Base-by-base conservation (phyloP, 768 basidiomycete species). In the Pleurotus salmoneostramineus region DNA sequence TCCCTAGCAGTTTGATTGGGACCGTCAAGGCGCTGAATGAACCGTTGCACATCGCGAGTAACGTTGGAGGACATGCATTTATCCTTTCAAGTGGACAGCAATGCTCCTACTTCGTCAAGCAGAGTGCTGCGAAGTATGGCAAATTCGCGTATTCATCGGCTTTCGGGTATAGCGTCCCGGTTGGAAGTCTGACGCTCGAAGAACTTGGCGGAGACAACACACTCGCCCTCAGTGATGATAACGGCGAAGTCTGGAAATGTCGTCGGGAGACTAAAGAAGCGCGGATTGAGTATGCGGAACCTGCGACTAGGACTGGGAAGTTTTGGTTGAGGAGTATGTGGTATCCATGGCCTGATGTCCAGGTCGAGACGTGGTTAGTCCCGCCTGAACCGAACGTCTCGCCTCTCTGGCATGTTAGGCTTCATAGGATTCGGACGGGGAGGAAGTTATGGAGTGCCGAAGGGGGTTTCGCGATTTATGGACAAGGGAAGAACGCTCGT, bases 101-200 rank as follows among this genome's bases (percentile, higher is more conserved):
- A 60, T 89, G 88, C 62, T 87, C 87, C 48, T 92, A 91, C 68
- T 82, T 87, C 12, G 84, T 92, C 65, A 86, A 89, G 65, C 87
- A 89, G 65, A 84, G 85, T 63, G 84, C 87, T 6, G 86, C 87
- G 21, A 92, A 91, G 68, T 91, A 91, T 71, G 87, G 88, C 55
- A 90, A 90, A 68, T 76, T 89, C 57, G 83, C 86, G 1, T 91
- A 92, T 68, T 88, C 85, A 2, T 80, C 85, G n/a, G 81, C 86
- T 4, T 90, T 91, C 65, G 89, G 88, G 11, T 91, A 89, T 70
- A 86, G 83, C 62, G 86, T 89, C 7, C 85, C 88, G 5, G 83
- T 84, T 0, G 85, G 85, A 6, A 82, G 76, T 66, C 78, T 82
- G 47, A 85, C 83, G 5, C 77, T 90, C 42, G 88, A 90, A 60